Percentiles rank a stretch among this genome's conserved stretches.
These are phyloP conservation scores for Trypanosoma platydactyli DNA, from an alignment of 208 protist genomes.

Conservation along the genomic window DNA sequence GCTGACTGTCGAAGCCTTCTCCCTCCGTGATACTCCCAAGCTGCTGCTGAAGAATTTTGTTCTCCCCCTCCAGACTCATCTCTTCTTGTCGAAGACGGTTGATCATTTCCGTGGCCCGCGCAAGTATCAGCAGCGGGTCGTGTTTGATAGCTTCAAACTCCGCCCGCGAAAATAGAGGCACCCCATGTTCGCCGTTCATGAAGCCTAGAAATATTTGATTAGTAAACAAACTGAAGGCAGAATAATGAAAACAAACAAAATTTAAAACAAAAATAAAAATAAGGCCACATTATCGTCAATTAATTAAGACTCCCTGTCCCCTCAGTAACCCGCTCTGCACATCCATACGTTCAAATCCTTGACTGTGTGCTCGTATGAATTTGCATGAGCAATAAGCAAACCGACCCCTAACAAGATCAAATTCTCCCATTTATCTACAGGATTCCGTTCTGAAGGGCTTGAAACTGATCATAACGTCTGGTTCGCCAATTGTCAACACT, in stretches of 20 bases:
- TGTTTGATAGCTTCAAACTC: constrained; percentile 36
- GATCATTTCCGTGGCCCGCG: constrained; percentile 23
- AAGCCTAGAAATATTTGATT: too few relatives aligned
- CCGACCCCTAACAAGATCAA: not conserved
- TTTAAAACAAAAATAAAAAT: constrained; percentile 13
- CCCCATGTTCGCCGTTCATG: constrained; percentile 5
- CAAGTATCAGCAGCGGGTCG: constrained; percentile 29
- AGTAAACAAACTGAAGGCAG: not conserved
- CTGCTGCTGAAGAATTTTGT: constrained; percentile 16
- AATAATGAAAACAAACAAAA: not conserved
- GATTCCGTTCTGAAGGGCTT: constrained; percentile 92
- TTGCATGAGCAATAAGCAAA: not conserved
- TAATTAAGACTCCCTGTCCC: too few relatives aligned
- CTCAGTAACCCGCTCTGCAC: too few relatives aligned
- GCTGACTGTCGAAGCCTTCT: constrained; percentile 4
- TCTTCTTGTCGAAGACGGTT: constrained; percentile 24
- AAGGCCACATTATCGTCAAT: not conserved
- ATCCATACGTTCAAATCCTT: constrained; percentile 15
- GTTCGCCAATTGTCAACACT: constrained; percentile 94
- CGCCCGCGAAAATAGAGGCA: constrained; percentile 22
- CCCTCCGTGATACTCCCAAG: constrained; percentile 5
- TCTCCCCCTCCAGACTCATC: constrained; percentile 20
- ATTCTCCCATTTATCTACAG: constrained; percentile 34
- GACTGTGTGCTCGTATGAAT: constrained; percentile 6
- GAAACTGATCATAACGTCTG: constrained; percentile 91